phyloP scores from a whole-genome alignment of 2,329 filamentous ascomycete genomes.

The Endoconidiophora laricicola region DNA sequence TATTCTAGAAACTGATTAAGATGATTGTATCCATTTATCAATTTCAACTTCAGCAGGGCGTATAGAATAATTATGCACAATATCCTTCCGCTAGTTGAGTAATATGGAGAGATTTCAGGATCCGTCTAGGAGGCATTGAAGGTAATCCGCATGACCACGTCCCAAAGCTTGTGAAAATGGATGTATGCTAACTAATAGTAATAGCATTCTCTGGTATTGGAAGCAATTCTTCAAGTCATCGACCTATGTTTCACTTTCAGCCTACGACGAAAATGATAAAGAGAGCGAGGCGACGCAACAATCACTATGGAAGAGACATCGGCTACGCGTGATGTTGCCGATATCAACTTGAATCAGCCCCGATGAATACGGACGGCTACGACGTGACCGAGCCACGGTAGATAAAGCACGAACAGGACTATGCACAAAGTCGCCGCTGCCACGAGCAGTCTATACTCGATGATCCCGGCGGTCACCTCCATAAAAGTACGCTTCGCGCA shows the following conservation, averaged over 20 bases:
- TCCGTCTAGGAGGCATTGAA: slow-evolving; percentile 95
- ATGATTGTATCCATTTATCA: slow-evolving; percentile 36
- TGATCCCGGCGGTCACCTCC: slow-evolving; percentile 34
- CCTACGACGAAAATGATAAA: slow-evolving; percentile 71
- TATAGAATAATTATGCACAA: slow-evolving; percentile 90
- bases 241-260: slow-evolving; percentile 88
- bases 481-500: slow-evolving; percentile 48
- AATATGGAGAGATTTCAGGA: slow-evolving; percentile 85
- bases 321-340: slow-evolving; percentile 38
- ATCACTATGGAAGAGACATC: slow-evolving; percentile 33
- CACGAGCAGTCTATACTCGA: slow-evolving; percentile 51
- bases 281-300: slow-evolving; percentile 35
- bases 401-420: slow-evolving; percentile 8
- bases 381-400: background rate
- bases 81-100: slow-evolving; percentile 83
- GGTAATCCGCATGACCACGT: slow-evolving; percentile 30
- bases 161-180: background rate
- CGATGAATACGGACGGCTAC: too few species aligned
- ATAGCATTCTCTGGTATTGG: slow-evolving; percentile 55
- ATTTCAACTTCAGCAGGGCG: slow-evolving; percentile 93
- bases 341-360: slow-evolving; percentile 18
- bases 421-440: background rate
- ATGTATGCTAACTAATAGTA: too few species aligned
- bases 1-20: too few species aligned
- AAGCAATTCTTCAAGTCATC: slow-evolving; percentile 99